These are phyloP conservation scores for Talaromyces piceae DNA, from an alignment of 2,329 filamentous ascomycete species.

Conservation along the genomic window DNA sequence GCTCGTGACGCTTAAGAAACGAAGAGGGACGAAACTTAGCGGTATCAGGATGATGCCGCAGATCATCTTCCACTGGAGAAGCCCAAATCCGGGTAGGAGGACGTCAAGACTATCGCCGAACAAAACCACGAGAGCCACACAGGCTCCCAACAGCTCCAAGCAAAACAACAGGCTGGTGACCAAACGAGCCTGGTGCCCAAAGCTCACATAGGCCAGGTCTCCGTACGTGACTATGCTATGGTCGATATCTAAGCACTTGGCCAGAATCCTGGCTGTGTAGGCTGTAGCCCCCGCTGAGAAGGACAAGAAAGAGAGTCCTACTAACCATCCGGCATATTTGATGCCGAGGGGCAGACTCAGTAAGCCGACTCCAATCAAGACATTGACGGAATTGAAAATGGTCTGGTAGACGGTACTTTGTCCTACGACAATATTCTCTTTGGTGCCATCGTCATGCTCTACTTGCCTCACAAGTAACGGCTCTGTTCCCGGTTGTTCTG, in stretches of 20 bases:
- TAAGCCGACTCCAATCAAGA: slow-evolving; percentile 82
- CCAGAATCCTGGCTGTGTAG: slow-evolving; percentile 78
- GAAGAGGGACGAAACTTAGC: slow-evolving; percentile 75
- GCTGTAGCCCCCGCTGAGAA: slow-evolving; percentile 68
- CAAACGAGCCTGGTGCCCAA: slow-evolving; percentile 72
- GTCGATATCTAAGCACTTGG: slow-evolving; percentile 83
- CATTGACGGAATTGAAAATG: slow-evolving; percentile 92
- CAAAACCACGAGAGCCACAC: slow-evolving; percentile 82
- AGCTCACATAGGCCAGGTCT: slow-evolving; percentile 84
- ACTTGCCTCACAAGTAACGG: slow-evolving; percentile 83
- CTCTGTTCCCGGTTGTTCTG: slow-evolving; percentile 56
- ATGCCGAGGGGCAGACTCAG: slow-evolving; percentile 82
- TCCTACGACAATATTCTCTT: slow-evolving; percentile 77
- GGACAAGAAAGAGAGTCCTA: slow-evolving; percentile 67
- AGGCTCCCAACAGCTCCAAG: slow-evolving; percentile 77
- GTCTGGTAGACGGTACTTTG: slow-evolving; percentile 95
- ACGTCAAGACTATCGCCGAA: slow-evolving; percentile 84
- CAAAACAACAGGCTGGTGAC: slow-evolving; percentile 81
- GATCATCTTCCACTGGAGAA: slow-evolving; percentile 74
- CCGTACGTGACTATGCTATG: slow-evolving; percentile 85
- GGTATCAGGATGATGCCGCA: slow-evolving; percentile 73
- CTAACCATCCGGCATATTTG: slow-evolving; percentile 80
- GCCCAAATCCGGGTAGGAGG: slow-evolving; percentile 62
- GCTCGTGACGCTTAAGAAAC: slow-evolving; percentile 80
- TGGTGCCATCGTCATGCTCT: slow-evolving; percentile 73